phyloP scores from a whole-genome alignment of 2,329 filamentous ascomycete genomes.

The Exophiala dermatitidis region DNA sequence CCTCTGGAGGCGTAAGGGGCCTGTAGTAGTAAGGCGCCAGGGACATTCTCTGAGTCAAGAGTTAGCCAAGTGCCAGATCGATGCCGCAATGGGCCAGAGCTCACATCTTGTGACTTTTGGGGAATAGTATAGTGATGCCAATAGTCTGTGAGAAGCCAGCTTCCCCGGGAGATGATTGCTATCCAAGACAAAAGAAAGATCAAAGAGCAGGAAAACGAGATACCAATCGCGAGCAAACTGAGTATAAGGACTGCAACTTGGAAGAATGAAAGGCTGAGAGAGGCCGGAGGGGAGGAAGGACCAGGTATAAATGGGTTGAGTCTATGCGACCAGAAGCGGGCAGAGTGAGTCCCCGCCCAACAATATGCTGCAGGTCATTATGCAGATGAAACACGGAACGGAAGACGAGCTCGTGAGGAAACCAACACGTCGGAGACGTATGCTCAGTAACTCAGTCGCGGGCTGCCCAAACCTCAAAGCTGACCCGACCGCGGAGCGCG shows the following conservation, averaged over 20 bases:
- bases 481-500: conserved; percentile 13
- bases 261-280: conserved; percentile 27
- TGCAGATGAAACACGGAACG: conserved; percentile 24
- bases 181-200: conserved; percentile 23
- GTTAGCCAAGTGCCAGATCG: conserved; percentile 6
- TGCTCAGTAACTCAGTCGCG: conserved; percentile 20
- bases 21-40: conserved; percentile 38
- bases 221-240: conserved; percentile 21
- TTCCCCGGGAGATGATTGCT: conserved; percentile 16
- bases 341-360: conserved; percentile 19
- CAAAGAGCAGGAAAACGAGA: conserved; percentile 17
- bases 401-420: conserved; percentile 12
- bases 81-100: conserved; percentile 13
- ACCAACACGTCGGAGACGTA: conserved; percentile 19
- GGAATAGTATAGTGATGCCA: conserved; percentile 7
- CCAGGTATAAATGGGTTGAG: conserved; percentile 26
- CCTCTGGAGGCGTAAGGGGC: conserved; percentile 40
- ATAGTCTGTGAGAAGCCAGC: conserved; percentile 22
- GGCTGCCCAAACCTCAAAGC: conserved; percentile 4
- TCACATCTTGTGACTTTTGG: conserved; percentile 20
- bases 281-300: conserved; percentile 14
- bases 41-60: conserved; percentile 33
- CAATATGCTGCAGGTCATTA: conserved; percentile 20
- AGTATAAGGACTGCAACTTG: conserved; percentile 21
- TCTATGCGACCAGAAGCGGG: conserved; percentile 19